phyloP scores from a whole-genome alignment of 306 rosid species.

The Dalbergia cochinchinensis region DNA sequence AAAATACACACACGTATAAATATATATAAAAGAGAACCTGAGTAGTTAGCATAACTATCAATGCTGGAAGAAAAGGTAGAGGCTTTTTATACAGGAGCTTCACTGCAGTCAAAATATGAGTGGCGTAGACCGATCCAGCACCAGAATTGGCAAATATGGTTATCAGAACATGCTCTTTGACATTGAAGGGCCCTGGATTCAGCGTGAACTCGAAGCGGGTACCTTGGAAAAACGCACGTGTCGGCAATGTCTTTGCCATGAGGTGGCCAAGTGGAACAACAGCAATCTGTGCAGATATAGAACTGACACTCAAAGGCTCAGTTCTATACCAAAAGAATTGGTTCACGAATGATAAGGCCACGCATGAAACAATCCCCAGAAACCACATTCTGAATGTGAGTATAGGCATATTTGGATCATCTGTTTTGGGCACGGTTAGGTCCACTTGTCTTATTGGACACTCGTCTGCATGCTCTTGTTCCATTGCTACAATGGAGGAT shows the following conservation, averaged over 20 bases:
- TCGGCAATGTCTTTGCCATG: constrained; percentile 74
- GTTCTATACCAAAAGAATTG: constrained; percentile 93
- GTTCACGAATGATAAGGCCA: constrained; percentile 75
- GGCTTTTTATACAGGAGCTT: constrained; percentile 68
- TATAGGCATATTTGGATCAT: constrained; percentile 70
- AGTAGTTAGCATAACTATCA: constrained; percentile 82
- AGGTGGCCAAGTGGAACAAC: constrained; percentile 89
- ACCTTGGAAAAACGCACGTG: constrained; percentile 56
- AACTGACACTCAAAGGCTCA: constrained; percentile 64
- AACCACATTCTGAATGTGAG: constrained; percentile 93
- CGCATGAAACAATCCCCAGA: constrained; percentile 68
- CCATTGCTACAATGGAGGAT: no score
- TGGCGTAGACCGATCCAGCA: constrained; percentile 58
- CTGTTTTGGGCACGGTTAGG: constrained; percentile 78
- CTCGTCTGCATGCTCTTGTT: constrained; percentile 13
- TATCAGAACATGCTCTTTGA: constrained; percentile 88
- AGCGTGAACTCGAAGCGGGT: constrained; percentile 67
- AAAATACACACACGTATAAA: neutral
- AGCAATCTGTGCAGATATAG: constrained; percentile 88
- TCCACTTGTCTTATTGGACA: constrained; percentile 73
- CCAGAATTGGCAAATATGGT: constrained; percentile 91
- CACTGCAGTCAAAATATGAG: constrained; percentile 84
- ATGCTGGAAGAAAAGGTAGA: constrained; percentile 69
- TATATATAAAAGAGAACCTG: constrained; percentile 58
- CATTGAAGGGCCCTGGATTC: constrained; percentile 85